Evolutionary conservation across 2,329 filamentous ascomycete species (phyloP), one percentile per base, ranked within the genome.

Genomic region (Ophiostoma quercus): DNA sequence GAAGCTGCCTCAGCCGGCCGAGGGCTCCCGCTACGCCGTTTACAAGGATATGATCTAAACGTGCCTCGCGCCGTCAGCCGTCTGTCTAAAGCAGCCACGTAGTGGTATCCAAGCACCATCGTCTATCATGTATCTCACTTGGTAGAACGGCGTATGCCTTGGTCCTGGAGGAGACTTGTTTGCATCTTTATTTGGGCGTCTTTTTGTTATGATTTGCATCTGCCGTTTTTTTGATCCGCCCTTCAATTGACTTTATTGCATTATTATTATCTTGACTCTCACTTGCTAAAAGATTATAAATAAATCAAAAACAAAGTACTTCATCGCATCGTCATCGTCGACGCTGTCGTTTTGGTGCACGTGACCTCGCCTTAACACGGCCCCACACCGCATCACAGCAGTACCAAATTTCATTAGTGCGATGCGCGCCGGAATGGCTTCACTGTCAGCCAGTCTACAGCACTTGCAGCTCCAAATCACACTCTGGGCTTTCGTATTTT

Each of bases 1-100:
- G 87, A 98, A 98, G 82, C 88, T 97, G 39, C 91, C 92, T 14
- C 95, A 99, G 79, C 95, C 95, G 57, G 87, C 92, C 3, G 95
- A 99, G 82, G 94, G 93, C 71, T 88, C 91, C 67, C 83, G 77
- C 72, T 79, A 75, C 41, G 72, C 75, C 22, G 74, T 77, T 2
- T 79, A 79, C 73, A 77, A 76, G 72, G 73, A 75, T 67, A 73
- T 67, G 8, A 72, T 74, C 34, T 73, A 34, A 69, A 2, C 39
- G 51, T 5, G n/a, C 2, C 57, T 63, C 16, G 29, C 8, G 12
- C 6, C 5, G 9, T 14, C 9, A 3, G 22, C 11, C 22, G 12
- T 14, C 22, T 57, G 51, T 22, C 22, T 57, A 22, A 4, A 57
- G 1, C n/a, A 14, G n/a, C 22, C 22, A 57, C 11, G 3, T 22